These are phyloP conservation scores for Plasmodium inui DNA, from an alignment of 169 alveolate species.

Conservation along the genomic window DNA sequence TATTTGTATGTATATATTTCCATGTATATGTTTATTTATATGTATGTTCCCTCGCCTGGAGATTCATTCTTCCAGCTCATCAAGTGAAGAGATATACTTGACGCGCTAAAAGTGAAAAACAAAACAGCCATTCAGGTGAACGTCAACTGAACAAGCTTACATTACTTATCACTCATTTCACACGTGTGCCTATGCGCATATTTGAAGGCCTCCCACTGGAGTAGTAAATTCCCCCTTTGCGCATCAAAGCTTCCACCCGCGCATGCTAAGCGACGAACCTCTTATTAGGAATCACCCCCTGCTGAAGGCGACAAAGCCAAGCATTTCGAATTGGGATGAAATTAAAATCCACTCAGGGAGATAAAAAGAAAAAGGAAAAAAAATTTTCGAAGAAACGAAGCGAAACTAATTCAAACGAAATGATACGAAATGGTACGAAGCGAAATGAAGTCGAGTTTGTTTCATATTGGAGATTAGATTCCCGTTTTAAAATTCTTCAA, in stretches of 20 bases:
- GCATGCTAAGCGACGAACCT: not conserved
- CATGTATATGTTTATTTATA: not conserved
- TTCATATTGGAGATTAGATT: slow-evolving; percentile 2
- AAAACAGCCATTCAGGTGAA: not conserved
- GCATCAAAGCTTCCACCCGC: not conserved
- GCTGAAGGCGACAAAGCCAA: not conserved
- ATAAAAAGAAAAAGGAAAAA: not conserved
- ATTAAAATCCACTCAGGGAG: not conserved
- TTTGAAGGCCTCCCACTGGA: not conserved
- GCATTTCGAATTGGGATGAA: not conserved
- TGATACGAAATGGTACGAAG: not conserved
- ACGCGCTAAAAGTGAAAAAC: not conserved
- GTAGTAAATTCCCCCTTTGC: not conserved
- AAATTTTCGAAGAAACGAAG: not conserved
- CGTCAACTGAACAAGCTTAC: not conserved
- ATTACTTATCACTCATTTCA: not conserved
- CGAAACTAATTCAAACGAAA: not conserved
- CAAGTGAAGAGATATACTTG: not conserved
- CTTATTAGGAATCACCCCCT: not conserved
- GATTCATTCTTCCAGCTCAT: not conserved
- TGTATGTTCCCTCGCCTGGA: not conserved
- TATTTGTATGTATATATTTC: too few relatives aligned
- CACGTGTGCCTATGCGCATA: not conserved
- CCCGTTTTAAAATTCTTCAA: not conserved
- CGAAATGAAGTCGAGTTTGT: not conserved